phyloP scores from a whole-genome alignment of 2,329 filamentous ascomycete species.

The Zymoseptoria pseudotritici region DNA sequence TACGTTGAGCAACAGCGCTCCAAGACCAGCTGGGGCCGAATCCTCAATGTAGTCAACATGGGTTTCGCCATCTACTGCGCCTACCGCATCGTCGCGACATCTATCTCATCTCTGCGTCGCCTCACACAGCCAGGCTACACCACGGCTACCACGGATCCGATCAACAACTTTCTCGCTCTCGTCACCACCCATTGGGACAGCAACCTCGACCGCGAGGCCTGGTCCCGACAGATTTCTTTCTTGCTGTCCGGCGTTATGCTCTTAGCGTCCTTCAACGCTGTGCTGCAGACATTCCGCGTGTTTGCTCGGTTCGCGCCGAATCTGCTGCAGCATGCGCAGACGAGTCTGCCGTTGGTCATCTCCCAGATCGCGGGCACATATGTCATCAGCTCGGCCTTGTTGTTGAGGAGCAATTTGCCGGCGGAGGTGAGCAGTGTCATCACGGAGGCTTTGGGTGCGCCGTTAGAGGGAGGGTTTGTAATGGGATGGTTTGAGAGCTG shows the following conservation, averaged over 20 bases:
- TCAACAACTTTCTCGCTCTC: slow-evolving; percentile 74
- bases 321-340: slow-evolving; percentile 67
- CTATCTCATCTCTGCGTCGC: slow-evolving; percentile 59
- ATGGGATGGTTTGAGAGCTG: slow-evolving; percentile 83
- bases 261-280: slow-evolving; percentile 70
- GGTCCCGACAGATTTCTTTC: slow-evolving; percentile 81
- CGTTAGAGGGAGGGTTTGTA: slow-evolving; percentile 64
- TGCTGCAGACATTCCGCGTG: slow-evolving; percentile 76
- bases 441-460: slow-evolving; percentile 67
- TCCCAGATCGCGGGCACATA: slow-evolving; percentile 79
- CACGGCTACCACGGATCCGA: slow-evolving; percentile 68
- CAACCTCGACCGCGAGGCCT: slow-evolving; percentile 70
- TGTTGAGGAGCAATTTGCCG: slow-evolving; percentile 72
- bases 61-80: slow-evolving; percentile 75
- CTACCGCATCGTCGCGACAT: slow-evolving; percentile 70
- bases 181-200: slow-evolving; percentile 79
- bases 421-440: slow-evolving; percentile 69
- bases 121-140: slow-evolving; percentile 36
- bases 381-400: slow-evolving; percentile 70
- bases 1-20: slow-evolving; percentile 59
- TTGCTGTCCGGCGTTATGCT: slow-evolving; percentile 76
- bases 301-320: slow-evolving; percentile 66
- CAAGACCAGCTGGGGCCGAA: slow-evolving; percentile 57
- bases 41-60: slow-evolving; percentile 58
- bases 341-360: slow-evolving; percentile 70